Evolutionary conservation across 2,329 filamentous ascomycete species (phyloP).

Genomic region (Polychaeton citri): DNA sequence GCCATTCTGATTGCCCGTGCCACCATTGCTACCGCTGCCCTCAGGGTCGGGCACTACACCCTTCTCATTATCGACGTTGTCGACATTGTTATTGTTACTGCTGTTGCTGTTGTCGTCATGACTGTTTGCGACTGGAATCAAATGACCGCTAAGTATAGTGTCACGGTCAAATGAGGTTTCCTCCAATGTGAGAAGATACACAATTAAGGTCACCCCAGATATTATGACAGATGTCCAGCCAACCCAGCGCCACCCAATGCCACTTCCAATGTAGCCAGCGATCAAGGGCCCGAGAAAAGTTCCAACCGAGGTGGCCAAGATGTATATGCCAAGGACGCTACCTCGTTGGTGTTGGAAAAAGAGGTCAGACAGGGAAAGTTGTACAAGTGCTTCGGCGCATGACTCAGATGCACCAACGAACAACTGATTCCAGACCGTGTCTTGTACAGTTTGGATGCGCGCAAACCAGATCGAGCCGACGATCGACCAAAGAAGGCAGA

Average conservation of each 20-base stretch:
- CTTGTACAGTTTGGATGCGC: slow-evolving; percentile 26
- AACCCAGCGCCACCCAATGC: slow-evolving; percentile 40
- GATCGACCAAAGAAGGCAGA: slow-evolving; percentile 37
- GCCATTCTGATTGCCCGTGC: not conserved
- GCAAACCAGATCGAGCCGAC: slow-evolving; percentile 44
- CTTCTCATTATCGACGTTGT: slow-evolving; percentile 1
- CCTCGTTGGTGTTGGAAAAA: slow-evolving; percentile 47
- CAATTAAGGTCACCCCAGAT: slow-evolving; percentile 32
- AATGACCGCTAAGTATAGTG: slow-evolving; percentile 17
- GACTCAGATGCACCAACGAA: slow-evolving; percentile 46
- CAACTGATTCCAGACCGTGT: slow-evolving; percentile 43
- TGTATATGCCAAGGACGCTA: slow-evolving; percentile 41
- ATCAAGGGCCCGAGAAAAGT: slow-evolving; percentile 43
- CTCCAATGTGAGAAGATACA: slow-evolving; percentile 40
- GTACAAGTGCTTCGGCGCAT: slow-evolving; percentile 43
- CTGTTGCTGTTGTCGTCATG: not conserved
- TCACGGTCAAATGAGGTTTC: slow-evolving; percentile 39
- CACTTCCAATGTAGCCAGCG: slow-evolving; percentile 37
- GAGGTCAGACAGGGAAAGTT: slow-evolving; percentile 44
- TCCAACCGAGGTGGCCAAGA: slow-evolving; percentile 42
- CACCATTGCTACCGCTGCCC: not conserved
- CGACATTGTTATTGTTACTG: not conserved
- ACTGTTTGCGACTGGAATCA: not conserved
- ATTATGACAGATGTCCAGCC: slow-evolving; percentile 40
- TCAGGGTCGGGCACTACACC: too few relatives aligned